Conservation (phyloP, 2,329 filamentous ascomycete genomes). For the Sporothrix brasiliensis region DNA sequence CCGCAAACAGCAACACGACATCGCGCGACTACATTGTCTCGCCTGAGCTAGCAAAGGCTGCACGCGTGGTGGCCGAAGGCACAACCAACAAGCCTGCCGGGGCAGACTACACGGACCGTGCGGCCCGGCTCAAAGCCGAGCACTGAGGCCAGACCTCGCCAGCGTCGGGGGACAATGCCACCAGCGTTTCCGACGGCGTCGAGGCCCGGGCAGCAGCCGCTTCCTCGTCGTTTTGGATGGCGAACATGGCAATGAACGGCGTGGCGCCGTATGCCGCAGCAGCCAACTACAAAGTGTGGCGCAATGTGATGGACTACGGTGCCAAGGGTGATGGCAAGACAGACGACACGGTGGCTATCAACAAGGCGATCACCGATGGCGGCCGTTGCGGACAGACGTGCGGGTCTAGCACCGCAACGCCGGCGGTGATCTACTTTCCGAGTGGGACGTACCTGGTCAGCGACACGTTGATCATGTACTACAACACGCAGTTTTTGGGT, state of each 20-base stretch:
- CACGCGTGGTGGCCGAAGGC: not conserved
- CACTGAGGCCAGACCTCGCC: not conserved
- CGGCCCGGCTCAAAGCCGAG: not conserved
- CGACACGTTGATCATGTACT: slow-evolving; percentile 32
- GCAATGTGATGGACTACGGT: slow-evolving; percentile 54
- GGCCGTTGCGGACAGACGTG: slow-evolving; percentile 32
- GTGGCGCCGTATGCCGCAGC: slow-evolving; percentile 43
- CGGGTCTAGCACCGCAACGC: slow-evolving; percentile 29
- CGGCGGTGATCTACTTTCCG: slow-evolving; percentile 37
- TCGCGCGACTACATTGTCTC: not conserved
- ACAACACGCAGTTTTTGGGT: slow-evolving; percentile 36
- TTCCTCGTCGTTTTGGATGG: not conserved
- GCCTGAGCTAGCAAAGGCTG: not conserved
- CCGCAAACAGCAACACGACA: not conserved
- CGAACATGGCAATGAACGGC: slow-evolving; percentile 38
- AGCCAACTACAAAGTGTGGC: slow-evolving; percentile 43
- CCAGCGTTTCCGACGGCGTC: too few species aligned
- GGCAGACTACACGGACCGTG: not conserved
- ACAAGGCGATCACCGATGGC: slow-evolving; percentile 61
- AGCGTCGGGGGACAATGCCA: too few species aligned
- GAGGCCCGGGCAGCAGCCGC: too few species aligned
- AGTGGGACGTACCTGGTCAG: slow-evolving; percentile 35
- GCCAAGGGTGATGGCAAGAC: slow-evolving; percentile 57
- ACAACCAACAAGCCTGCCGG: not conserved
- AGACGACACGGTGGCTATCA: slow-evolving; percentile 74